phyloP scores from a whole-genome alignment of 257 asterid genomes.

The Scutellaria baicalensis region DNA sequence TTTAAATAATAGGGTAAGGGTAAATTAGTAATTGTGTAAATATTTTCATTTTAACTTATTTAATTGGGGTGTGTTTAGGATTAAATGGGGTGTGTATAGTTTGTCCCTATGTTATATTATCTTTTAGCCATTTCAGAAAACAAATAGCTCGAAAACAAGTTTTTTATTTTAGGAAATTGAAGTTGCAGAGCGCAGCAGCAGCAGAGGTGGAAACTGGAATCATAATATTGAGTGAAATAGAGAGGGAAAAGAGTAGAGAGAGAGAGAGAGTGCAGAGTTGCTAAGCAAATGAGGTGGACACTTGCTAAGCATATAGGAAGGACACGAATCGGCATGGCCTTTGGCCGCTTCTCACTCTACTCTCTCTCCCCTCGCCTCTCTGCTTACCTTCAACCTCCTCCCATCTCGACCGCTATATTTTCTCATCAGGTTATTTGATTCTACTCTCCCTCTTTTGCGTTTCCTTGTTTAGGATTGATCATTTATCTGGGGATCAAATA shows the following conservation, averaged over 20 bases:
- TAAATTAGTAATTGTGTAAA: no score
- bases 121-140: no score
- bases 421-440: slow-evolving; percentile 29
- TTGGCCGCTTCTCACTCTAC: slow-evolving; percentile 21
- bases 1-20: no score
- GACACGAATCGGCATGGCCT: slow-evolving; percentile 31
- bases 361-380: slow-evolving; percentile 22
- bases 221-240: neutral
- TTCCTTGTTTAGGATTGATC: slow-evolving; percentile 1
- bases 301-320: slow-evolving; percentile 26
- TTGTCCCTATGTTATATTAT: no score
- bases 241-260: neutral
- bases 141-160: no score
- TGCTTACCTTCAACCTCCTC: slow-evolving; percentile 5
- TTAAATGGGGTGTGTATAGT: no score
- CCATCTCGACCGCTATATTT: slow-evolving; percentile 10
- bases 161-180: neutral
- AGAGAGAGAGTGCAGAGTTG: neutral
- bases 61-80: no score
- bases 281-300: slow-evolving; percentile 15
- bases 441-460: neutral
- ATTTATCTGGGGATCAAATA: neutral
- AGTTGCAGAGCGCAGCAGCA: neutral
- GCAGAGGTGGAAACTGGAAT: neutral
- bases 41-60: no score